phyloP scores from a whole-genome alignment of 2,329 filamentous ascomycete genomes.

The Ophiostoma sp. region DNA sequence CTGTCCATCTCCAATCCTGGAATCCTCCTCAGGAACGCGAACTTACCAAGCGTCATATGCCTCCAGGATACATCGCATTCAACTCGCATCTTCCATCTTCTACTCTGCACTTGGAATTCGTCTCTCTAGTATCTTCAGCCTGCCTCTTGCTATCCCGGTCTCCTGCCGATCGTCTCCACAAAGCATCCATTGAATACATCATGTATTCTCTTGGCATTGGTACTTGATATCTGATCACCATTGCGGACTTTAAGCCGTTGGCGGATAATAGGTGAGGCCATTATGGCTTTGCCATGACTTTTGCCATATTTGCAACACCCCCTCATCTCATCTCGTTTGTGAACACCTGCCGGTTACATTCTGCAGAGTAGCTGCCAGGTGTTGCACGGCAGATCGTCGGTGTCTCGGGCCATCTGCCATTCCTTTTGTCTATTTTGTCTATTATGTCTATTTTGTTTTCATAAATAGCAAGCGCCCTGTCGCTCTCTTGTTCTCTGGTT shows the following conservation, averaged over 20 bases:
- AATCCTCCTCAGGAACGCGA: neutral
- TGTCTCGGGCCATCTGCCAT: neutral
- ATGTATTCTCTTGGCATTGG: neutral
- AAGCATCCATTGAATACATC: neutral
- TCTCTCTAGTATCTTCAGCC: neutral
- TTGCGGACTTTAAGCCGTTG: neutral
- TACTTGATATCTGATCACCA: neutral
- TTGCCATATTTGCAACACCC: neutral
- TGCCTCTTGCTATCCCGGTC: neutral
- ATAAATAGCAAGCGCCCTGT: neutral
- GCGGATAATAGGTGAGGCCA: neutral
- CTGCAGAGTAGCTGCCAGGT: neutral
- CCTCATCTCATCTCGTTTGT: conserved; percentile 7
- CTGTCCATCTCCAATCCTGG: neutral
- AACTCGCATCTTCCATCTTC: neutral
- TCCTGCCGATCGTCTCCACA: conserved; percentile 7
- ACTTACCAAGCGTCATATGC: neutral
- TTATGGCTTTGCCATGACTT: neutral
- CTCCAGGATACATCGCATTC: neutral
- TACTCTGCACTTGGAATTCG: neutral
- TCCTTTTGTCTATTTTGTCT: neutral
- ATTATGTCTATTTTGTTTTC: neutral
- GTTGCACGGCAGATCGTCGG: conserved; percentile 1
- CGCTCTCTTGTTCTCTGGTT: neutral
- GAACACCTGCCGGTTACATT: conserved; percentile 1